phyloP scores from a whole-genome alignment of 2,329 filamentous ascomycete species.

The Chaetothyriales sp. region DNA sequence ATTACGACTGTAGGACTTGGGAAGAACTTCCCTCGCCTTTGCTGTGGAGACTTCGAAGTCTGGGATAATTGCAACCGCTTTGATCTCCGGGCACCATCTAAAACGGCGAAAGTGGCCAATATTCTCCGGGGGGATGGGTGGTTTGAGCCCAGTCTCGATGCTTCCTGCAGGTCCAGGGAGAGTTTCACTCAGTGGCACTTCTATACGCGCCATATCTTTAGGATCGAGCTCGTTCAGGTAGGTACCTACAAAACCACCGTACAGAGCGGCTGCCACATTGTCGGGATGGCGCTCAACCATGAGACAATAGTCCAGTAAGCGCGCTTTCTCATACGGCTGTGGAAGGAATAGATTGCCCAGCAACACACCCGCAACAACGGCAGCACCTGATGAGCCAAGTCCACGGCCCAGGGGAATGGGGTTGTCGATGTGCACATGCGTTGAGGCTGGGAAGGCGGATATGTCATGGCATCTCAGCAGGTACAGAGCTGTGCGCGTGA shows the following conservation, averaged over 20 bases:
- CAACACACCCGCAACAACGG: slow-evolving; percentile 89
- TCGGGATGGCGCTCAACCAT: slow-evolving; percentile 89
- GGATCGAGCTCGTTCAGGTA: slow-evolving; percentile 86
- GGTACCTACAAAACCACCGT: slow-evolving; percentile 91
- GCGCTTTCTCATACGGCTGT: slow-evolving; percentile 44
- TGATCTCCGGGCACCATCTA: slow-evolving; percentile 85
- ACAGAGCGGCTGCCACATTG: slow-evolving; percentile 88
- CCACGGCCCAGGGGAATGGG: slow-evolving; percentile 87
- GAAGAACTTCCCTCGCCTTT: slow-evolving; percentile 73
- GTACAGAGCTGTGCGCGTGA: slow-evolving; percentile 88
- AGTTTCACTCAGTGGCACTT: slow-evolving; percentile 90
- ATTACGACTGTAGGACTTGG: slow-evolving; percentile 60
- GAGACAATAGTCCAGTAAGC: slow-evolving; percentile 87
- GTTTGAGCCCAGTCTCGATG: slow-evolving; percentile 71
- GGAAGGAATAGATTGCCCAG: slow-evolving; percentile 72
- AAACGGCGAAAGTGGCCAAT: slow-evolving; percentile 97
- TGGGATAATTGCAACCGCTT: slow-evolving; percentile 90
- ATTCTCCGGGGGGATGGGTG: slow-evolving; percentile 75
- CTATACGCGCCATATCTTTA: slow-evolving; percentile 75
- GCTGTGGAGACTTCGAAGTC: slow-evolving; percentile 94
- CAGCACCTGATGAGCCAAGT: slow-evolving; percentile 86
- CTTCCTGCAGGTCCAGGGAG: slow-evolving; percentile 81
- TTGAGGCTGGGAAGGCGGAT: slow-evolving; percentile 69
- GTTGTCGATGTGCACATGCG: slow-evolving; percentile 88
- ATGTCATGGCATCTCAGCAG: slow-evolving; percentile 85